Percentiles rank a stretch among this genome's conserved stretches.
Evolutionary conservation across 768 basidiomycete species (phyloP).

Genomic region (Paxillus involutus): DNA sequence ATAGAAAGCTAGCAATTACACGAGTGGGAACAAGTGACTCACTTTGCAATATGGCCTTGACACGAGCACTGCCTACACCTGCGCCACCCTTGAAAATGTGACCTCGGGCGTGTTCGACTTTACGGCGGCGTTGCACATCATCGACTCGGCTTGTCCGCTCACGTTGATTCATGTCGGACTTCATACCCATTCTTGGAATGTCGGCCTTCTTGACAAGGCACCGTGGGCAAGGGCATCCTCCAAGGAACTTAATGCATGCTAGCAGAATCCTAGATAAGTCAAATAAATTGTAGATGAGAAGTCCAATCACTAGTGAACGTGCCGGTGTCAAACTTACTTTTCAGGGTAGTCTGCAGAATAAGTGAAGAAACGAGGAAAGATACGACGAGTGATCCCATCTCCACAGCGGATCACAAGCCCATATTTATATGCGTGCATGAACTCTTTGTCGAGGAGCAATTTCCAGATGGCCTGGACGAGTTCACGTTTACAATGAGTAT

Average conservation of each 20-base stretch:
- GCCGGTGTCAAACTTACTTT: background rate
- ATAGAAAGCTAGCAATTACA: background rate
- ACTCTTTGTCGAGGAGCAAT: background rate
- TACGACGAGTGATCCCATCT: background rate
- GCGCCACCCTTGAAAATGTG: no score
- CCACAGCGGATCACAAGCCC: background rate
- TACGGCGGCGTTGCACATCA: no score
- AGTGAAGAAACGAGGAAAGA: background rate
- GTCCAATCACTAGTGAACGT: no score
- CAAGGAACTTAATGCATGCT: background rate
- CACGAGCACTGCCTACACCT: no score
- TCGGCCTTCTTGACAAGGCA: background rate
- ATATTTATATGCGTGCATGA: background rate
- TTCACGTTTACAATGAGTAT: background rate
- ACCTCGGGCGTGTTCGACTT: no score
- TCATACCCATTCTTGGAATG: background rate
- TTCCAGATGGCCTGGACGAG: background rate
- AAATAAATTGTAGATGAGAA: no score
- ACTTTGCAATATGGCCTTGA: no score
- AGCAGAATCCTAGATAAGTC: background rate
- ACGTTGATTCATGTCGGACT: no score
- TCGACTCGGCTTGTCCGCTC: no score
- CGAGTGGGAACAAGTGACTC: background rate
- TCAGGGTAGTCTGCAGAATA: conserved; percentile 1
- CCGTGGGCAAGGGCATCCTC: background rate